Evolutionary conservation across 2,329 filamentous ascomycete species (phyloP), one percentile per base, ranked within the genome.

Genomic region (Bisporella sp.): DNA sequence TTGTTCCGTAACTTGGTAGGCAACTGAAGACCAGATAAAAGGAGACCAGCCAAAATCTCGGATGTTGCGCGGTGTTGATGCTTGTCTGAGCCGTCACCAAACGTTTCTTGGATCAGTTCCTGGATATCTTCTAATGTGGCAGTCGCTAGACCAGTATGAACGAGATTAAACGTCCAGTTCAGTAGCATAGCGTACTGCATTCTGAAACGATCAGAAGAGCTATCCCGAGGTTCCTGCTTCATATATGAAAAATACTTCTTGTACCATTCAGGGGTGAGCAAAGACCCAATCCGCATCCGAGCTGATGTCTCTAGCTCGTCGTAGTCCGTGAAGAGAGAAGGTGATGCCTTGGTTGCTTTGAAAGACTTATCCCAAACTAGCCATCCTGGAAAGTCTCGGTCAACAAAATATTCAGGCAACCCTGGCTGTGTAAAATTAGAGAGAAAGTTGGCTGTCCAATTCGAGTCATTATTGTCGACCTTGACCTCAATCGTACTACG

Each of bases 51-150:
- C 46, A 99, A 73, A 50, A 99, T 96, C 69, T 99, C 93, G 0
- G 93, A 82, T 2, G 93, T 96, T 12, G 93, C 93, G 47, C 93
- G 87, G 66, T 99, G 93, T 66, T 99, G 92, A 67, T 99, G 93
- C 69, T 96, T 96, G 66, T 99, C 93, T 61, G 84, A 93, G 7
- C 95, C 93, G 66, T 99, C 92, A 11, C 85, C 92, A 62, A 89
- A 97, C 0, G 95, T 82, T 2, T 81, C 79, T 52, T 79, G 73
- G 5, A 87, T 81, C 53, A 96, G 75, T 59, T 91, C 84, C 64
- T 92, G 86, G 66, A 99, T 84, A 49, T 99, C 93, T 5, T 92
- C 83, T 60, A 96, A 88, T 0, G 82, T 95, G 29, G 86, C 85
- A 11, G 75, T 73, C 0, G 93, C 90, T 47, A 88, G 72, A 1